Evolutionary conservation across 2,329 filamentous ascomycete species (phyloP).

Genomic region (Diaporthe citri): DNA sequence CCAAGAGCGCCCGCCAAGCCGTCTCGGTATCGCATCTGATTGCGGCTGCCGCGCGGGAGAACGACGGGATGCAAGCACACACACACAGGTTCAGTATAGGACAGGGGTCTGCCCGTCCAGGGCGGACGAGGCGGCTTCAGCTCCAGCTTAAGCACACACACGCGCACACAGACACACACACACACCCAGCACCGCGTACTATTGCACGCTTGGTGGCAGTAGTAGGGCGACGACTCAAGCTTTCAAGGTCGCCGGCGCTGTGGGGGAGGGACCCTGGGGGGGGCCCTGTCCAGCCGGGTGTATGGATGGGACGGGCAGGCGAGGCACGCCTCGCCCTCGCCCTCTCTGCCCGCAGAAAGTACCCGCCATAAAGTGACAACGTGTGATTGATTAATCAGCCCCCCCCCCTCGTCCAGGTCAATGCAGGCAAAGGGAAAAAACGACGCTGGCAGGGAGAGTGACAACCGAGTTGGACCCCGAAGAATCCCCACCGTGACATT

Average conservation of each 20-base stretch:
- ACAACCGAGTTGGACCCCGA: slow-evolving; percentile 13
- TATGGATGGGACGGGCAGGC: not conserved
- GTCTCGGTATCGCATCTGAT: slow-evolving; percentile 28
- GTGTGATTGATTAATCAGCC: slow-evolving; percentile 27
- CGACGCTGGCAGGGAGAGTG: not conserved
- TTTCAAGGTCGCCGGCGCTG: slow-evolving; percentile 4
- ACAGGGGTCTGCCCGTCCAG: not conserved
- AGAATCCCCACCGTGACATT: slow-evolving; percentile 19
- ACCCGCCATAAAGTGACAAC: slow-evolving; percentile 8
- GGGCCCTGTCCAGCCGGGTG: not conserved
- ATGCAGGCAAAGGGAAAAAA: not conserved
- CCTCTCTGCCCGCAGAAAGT: not conserved
- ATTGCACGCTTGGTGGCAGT: not conserved
- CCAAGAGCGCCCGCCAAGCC: slow-evolving; percentile 6
- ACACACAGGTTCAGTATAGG: not conserved
- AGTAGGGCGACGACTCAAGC: slow-evolving; percentile 6
- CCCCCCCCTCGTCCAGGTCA: not conserved
- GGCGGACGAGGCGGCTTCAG: not conserved
- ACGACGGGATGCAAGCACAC: slow-evolving; percentile 11
- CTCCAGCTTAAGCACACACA: not conserved
- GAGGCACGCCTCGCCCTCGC: not conserved
- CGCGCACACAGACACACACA: too few species aligned
- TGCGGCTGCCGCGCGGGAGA: slow-evolving; percentile 14
- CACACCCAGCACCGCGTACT: not conserved
- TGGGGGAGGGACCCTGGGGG: not conserved